Evolutionary conservation across 2,329 filamentous ascomycete species (phyloP).

Genomic region (Cercospora sesami): DNA sequence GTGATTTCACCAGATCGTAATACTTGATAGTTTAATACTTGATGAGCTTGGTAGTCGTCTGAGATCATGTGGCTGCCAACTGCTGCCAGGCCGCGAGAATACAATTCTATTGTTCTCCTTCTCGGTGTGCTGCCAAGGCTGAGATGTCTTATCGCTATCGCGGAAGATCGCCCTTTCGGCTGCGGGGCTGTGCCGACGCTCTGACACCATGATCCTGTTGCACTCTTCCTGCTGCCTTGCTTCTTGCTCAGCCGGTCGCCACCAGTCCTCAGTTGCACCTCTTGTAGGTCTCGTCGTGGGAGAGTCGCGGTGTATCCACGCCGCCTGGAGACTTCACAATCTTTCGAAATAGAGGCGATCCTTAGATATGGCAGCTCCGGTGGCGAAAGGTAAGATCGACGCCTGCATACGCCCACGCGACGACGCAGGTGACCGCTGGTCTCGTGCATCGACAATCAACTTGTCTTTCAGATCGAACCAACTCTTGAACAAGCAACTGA

Average conservation of each 20-base stretch:
- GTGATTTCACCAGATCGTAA: no score
- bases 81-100: background rate
- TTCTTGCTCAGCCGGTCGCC: background rate
- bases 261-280: background rate
- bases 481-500: slow-evolving; percentile 13
- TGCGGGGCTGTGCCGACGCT: background rate
- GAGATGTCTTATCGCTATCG: slow-evolving; percentile 1
- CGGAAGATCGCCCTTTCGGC: slow-evolving; percentile 3
- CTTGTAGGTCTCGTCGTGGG: background rate
- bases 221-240: background rate
- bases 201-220: slow-evolving; percentile 1
- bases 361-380: slow-evolving; percentile 15
- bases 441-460: slow-evolving; percentile 10
- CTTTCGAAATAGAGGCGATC: background rate
- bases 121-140: background rate
- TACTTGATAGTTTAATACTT: no score
- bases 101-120: background rate
- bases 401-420: background rate
- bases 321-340: background rate
- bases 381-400: slow-evolving; percentile 20
- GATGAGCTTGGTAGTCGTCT: no score
- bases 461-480: background rate
- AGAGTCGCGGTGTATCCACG: background rate
- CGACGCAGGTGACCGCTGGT: slow-evolving; percentile 17
- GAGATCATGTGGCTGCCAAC: no score